Conservation (phyloP, 306 rosid genomes). For the Acacia melanoxylon region DNA sequence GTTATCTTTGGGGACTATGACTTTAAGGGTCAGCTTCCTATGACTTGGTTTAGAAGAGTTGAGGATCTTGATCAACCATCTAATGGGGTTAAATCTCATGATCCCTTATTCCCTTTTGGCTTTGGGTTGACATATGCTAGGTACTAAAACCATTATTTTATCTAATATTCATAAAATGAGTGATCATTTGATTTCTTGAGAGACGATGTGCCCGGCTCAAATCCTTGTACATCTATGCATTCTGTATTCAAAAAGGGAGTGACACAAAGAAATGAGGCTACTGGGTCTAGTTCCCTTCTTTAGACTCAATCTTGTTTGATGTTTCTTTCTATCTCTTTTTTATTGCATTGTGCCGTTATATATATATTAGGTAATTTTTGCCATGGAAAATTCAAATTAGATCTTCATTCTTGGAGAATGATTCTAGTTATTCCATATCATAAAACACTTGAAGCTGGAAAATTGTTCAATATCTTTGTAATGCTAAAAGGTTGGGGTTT, state of each 20-base stretch:
- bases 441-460: background rate
- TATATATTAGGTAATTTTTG: too few species aligned
- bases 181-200: too few species aligned
- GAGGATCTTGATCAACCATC: conserved; percentile 54
- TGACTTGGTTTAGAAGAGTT: conserved; percentile 72
- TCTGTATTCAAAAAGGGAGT: background rate
- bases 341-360: background rate
- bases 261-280: background rate
- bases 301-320: background rate
- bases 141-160: background rate
- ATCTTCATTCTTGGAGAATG: too few species aligned
- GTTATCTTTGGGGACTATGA: conserved; percentile 73
- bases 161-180: too few species aligned
- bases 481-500: too few species aligned
- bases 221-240: background rate
- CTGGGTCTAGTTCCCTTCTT: background rate
- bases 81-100: conserved; percentile 4
- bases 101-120: conserved; percentile 39
- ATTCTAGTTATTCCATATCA: background rate
- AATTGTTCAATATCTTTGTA: background rate
- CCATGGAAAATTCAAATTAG: background rate
- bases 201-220: too few species aligned
- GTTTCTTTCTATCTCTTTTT: background rate
- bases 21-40: conserved; percentile 72
- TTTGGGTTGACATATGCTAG: conserved; percentile 48